phyloP scores from a whole-genome alignment of 2,329 filamentous ascomycete species.

The Shiraia sp. region DNA sequence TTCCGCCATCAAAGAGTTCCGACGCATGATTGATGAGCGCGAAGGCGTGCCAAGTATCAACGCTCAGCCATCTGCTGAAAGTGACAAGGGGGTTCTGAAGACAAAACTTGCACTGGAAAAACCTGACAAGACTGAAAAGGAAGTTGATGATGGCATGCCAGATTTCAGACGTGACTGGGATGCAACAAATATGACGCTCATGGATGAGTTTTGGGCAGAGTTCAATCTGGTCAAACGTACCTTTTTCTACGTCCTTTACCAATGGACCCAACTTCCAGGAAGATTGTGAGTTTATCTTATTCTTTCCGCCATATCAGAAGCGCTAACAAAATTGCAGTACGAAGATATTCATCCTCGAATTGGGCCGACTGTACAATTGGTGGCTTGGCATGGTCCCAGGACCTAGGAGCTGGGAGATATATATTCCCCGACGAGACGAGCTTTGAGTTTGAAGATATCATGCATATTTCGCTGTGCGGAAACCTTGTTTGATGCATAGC shows the following conservation, averaged over 20 bases:
- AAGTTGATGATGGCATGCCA: slow-evolving; percentile 45
- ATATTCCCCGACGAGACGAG: slow-evolving; percentile 35
- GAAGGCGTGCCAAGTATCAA: slow-evolving; percentile 33
- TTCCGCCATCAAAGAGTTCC: slow-evolving; percentile 73
- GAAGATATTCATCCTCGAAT: slow-evolving; percentile 58
- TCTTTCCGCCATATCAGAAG: neutral
- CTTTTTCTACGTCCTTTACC: slow-evolving; percentile 66
- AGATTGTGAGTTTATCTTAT: slow-evolving; percentile 65
- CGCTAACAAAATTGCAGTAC: slow-evolving; percentile 43
- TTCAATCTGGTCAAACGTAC: slow-evolving; percentile 64
- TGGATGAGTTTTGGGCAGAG: slow-evolving; percentile 67
- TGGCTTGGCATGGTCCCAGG: slow-evolving; percentile 66
- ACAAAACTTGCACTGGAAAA: slow-evolving; percentile 32
- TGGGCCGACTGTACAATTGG: slow-evolving; percentile 60
- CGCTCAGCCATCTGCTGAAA: slow-evolving; percentile 17
- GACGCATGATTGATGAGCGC: slow-evolving; percentile 53
- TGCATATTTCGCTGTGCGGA: neutral
- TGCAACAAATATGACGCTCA: slow-evolving; percentile 50
- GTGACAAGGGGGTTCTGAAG: slow-evolving; percentile 35
- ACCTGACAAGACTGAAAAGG: slow-evolving; percentile 14
- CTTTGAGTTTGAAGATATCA: slow-evolving; percentile 15
- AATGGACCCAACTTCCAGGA: slow-evolving; percentile 71
- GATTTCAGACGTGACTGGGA: slow-evolving; percentile 49
- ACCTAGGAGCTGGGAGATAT: slow-evolving; percentile 60
- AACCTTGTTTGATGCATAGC: slow-evolving; percentile 17